These are phyloP conservation scores for Pestalotiopsis sp. DNA, from an alignment of 2,329 filamentous ascomycete genomes.

Conservation along the genomic window DNA sequence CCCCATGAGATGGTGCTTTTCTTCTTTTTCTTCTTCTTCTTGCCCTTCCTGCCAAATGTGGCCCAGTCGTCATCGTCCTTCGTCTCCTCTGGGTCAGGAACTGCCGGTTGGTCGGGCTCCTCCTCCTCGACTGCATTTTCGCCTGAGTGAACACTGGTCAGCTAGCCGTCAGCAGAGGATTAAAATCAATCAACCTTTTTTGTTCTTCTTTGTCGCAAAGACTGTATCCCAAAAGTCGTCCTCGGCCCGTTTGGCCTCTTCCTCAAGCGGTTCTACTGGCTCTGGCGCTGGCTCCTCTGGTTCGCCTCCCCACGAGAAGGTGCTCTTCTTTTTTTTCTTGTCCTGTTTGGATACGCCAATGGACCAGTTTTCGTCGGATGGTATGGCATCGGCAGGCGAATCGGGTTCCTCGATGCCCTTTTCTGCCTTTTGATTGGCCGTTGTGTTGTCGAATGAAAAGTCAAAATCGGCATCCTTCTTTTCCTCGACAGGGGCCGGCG, in stretches of 20 bases:
- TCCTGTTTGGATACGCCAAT: slow-evolving; percentile 32
- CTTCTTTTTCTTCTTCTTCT: slow-evolving; percentile 36
- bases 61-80: slow-evolving; percentile 23
- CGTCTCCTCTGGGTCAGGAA: slow-evolving; percentile 28
- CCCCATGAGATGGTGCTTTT: too few relatives aligned
- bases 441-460: slow-evolving; percentile 17
- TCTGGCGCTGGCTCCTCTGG: slow-evolving; percentile 21
- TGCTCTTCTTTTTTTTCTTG: slow-evolving; percentile 42
- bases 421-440: slow-evolving; percentile 23
- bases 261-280: slow-evolving; percentile 17
- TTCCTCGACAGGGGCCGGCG: slow-evolving; percentile 18
- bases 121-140: slow-evolving; percentile 25
- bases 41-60: slow-evolving; percentile 31
- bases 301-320: slow-evolving; percentile 27
- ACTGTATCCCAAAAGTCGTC: slow-evolving; percentile 16
- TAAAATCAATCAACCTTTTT: slow-evolving; percentile 17
- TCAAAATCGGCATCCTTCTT: slow-evolving; percentile 34
- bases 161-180: not conserved
- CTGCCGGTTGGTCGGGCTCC: slow-evolving; percentile 20
- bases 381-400: slow-evolving; percentile 24
- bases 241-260: slow-evolving; percentile 13
- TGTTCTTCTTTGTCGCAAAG: slow-evolving; percentile 21
- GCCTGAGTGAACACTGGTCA: not conserved
- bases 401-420: slow-evolving; percentile 22
- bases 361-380: slow-evolving; percentile 23